Evolutionary conservation across 2,329 filamentous ascomycete species (phyloP).

Genomic region (Sphaceloma murrayae): DNA sequence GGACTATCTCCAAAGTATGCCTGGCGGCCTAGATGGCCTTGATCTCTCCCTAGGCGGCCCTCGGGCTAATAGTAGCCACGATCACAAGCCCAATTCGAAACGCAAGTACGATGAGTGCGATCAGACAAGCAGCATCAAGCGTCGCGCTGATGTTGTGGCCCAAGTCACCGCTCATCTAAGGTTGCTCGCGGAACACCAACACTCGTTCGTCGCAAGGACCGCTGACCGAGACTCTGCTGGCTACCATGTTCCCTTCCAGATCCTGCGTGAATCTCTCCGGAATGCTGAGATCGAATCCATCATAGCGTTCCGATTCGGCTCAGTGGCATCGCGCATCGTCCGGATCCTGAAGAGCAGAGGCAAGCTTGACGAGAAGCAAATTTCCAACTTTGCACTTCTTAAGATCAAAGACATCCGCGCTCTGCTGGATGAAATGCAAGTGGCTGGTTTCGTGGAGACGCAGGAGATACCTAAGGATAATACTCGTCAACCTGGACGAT

Average conservation of each 20-base stretch:
- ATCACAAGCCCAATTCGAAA: conserved; percentile 18
- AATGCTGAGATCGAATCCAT: conserved; percentile 73
- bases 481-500: conserved; percentile 68
- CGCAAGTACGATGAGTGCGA: conserved; percentile 18
- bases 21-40: conserved; percentile 9
- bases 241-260: conserved; percentile 78
- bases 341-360: conserved; percentile 78
- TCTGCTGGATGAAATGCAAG: conserved; percentile 76
- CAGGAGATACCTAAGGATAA: conserved; percentile 91
- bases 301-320: conserved; percentile 67
- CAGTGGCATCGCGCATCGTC: conserved; percentile 68
- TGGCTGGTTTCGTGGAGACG: conserved; percentile 76
- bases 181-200: conserved; percentile 58
- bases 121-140: conserved; percentile 24
- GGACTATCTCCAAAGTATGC: conserved; percentile 14
- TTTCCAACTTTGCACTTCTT: conserved; percentile 72
- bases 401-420: conserved; percentile 76
- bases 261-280: conserved; percentile 59
- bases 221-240: conserved; percentile 55
- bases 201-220: conserved; percentile 59
- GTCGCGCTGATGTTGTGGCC: conserved; percentile 38
- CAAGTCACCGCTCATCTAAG: conserved; percentile 65
- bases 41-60: conserved; percentile 30
- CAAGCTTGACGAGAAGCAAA: conserved; percentile 87
- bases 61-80: conserved; percentile 16